phyloP scores from a whole-genome alignment of 2,329 filamentous ascomycete species.

The Talaromyces sp. region DNA sequence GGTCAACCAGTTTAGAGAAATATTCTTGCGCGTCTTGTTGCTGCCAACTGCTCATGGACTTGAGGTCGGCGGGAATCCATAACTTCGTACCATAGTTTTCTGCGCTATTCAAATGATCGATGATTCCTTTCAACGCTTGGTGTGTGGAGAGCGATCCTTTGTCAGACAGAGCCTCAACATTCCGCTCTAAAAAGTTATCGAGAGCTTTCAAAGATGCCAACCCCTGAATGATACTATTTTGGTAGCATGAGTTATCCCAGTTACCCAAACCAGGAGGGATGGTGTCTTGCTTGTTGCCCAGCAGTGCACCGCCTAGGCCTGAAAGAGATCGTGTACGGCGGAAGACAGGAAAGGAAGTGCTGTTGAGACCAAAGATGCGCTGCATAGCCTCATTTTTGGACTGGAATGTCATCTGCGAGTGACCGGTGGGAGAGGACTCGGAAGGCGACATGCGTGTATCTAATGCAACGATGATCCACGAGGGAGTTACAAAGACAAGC shows the following conservation, averaged over 20 bases:
- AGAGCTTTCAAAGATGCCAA: conserved; percentile 75
- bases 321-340: conserved; percentile 59
- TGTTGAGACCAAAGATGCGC: conserved; percentile 64
- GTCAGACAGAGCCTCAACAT: conserved; percentile 39
- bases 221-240: conserved; percentile 91
- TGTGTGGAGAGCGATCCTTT: conserved; percentile 51
- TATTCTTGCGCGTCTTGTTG: conserved; percentile 99
- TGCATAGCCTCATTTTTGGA: conserved; percentile 68
- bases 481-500: conserved; percentile 43
- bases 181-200: conserved; percentile 63
- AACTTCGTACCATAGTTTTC: conserved; percentile 73
- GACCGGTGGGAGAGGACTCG: conserved; percentile 47
- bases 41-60: conserved; percentile 92
- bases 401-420: conserved; percentile 32
- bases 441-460: conserved; percentile 53
- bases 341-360: conserved; percentile 61
- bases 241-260: conserved; percentile 94
- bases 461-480: conserved; percentile 47
- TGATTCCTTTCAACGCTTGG: conserved; percentile 63
- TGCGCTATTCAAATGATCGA: conserved; percentile 69
- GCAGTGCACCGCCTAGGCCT: conserved; percentile 52
- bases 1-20: conserved; percentile 84
- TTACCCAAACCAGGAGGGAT: conserved; percentile 73
- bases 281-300: conserved; percentile 35
- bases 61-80: conserved; percentile 79